Conservation (phyloP, 495 filamentous ascomycete species). For the Neurospora sp. region DNA sequence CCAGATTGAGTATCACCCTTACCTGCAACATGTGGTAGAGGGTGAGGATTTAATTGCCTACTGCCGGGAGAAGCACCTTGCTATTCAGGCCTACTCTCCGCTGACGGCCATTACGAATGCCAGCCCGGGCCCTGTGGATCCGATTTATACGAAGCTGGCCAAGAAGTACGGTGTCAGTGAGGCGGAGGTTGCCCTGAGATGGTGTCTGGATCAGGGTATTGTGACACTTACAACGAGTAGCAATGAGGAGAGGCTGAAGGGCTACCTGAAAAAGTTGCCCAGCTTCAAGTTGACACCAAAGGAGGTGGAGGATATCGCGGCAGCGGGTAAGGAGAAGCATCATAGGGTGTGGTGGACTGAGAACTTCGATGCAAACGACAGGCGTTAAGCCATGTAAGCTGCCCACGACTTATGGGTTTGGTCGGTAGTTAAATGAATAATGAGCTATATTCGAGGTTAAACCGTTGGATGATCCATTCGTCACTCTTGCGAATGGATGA, state of each 20-base stretch:
- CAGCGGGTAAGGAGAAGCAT: constrained; percentile 54
- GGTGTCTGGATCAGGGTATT: constrained; percentile 70
- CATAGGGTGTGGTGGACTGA: constrained; percentile 57
- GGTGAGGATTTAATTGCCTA: constrained; percentile 45
- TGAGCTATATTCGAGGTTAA: neutral
- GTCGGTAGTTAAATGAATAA: neutral
- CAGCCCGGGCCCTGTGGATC: constrained; percentile 58
- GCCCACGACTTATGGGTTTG: neutral
- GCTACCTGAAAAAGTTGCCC: constrained; percentile 50
- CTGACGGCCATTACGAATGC: constrained; percentile 57
- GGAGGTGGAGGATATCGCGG: constrained; percentile 59
- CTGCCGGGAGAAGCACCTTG: constrained; percentile 58
- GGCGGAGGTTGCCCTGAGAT: constrained; percentile 61
- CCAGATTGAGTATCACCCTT: constrained; percentile 84
- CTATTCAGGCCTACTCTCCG: constrained; percentile 57
- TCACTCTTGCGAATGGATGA: neutral
- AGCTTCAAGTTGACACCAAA: constrained; percentile 58
- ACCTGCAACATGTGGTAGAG: constrained; percentile 57
- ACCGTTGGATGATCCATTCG: neutral
- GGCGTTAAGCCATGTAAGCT: constrained; percentile 25
- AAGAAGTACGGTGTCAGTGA: constrained; percentile 68
- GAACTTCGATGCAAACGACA: constrained; percentile 51
- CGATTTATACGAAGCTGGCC: constrained; percentile 47
- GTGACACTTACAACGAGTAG: constrained; percentile 70
- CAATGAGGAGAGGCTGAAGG: constrained; percentile 58